Percentiles rank a stretch among this genome's conserved stretches.
phyloP scores from a whole-genome alignment of 2,329 filamentous ascomycete genomes.

The Akanthomyces dipterigenus region DNA sequence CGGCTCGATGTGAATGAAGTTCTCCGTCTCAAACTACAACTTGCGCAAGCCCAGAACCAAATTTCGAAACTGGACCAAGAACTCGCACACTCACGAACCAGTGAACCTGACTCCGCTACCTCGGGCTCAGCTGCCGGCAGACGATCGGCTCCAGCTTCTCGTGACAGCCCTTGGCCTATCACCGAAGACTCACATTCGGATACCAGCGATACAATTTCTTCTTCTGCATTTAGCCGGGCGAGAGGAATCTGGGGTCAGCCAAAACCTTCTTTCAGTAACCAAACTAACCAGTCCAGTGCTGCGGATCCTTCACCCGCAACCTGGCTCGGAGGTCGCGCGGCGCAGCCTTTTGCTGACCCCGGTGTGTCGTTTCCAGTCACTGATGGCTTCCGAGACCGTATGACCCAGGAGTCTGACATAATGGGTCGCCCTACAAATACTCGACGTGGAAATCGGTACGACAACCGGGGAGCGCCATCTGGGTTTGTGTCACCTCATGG shows the following conservation, averaged over 20 bases:
- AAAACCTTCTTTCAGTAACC: constrained; percentile 33
- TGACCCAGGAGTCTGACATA: constrained; percentile 43
- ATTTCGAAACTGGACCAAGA: constrained; percentile 68
- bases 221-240: constrained; percentile 44
- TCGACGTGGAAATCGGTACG: constrained; percentile 42
- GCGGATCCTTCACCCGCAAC: constrained; percentile 28
- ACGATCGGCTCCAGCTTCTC: constrained; percentile 18
- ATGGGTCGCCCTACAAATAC: constrained; percentile 34
- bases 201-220: constrained; percentile 46
- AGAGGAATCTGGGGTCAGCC: constrained; percentile 50
- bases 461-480: constrained; percentile 34
- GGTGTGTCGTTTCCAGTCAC: constrained; percentile 26
- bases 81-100: constrained; percentile 56
- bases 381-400: constrained; percentile 41
- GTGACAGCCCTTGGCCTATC: constrained; percentile 45
- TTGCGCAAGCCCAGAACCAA: constrained; percentile 63
- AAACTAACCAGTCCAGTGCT: constrained; percentile 29
- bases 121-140: constrained; percentile 17
- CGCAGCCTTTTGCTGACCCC: constrained; percentile 36
- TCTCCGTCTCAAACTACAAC: constrained; percentile 60
- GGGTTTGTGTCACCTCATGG: constrained; percentile 29
- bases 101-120: constrained; percentile 42
- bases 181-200: constrained; percentile 52
- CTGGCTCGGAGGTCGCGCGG: constrained; percentile 41
- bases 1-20: constrained; percentile 49